These are phyloP conservation scores for Aspergillus pseudotamarii DNA, from an alignment of 2,329 filamentous ascomycete species.

Conservation along the genomic window DNA sequence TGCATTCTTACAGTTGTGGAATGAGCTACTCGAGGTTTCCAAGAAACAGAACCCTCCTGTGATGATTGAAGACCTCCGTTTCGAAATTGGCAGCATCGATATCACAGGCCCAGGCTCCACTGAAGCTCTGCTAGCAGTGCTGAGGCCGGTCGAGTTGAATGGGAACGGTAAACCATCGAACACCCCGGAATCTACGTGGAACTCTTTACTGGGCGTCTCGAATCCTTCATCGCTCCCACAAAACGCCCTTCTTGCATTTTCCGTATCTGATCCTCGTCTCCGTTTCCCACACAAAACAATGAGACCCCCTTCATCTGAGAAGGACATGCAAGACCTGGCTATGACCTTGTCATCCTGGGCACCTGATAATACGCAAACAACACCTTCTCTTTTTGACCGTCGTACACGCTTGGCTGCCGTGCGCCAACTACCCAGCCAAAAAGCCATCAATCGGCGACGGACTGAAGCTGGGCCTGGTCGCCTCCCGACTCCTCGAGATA, in stretches of 20 bases:
- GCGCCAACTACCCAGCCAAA: conserved; percentile 71
- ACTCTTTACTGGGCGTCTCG: conserved; percentile 55
- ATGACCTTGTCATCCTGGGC: conserved; percentile 70
- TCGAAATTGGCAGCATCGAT: conserved; percentile 73
- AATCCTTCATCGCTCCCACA: conserved; percentile 71
- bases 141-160: conserved; percentile 53
- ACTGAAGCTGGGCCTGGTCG: conserved; percentile 64
- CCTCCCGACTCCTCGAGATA: conserved; percentile 57
- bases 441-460: conserved; percentile 77
- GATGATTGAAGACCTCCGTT: conserved; percentile 67
- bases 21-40: conserved; percentile 59
- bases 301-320: conserved; percentile 41
- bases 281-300: conserved; percentile 70
- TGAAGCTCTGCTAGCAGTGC: conserved; percentile 71
- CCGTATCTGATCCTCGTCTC: conserved; percentile 77
- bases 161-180: conserved; percentile 24
- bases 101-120: conserved; percentile 74
- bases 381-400: conserved; percentile 67
- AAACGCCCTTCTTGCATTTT: conserved; percentile 72
- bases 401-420: conserved; percentile 66
- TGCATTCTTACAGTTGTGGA: conserved; percentile 67
- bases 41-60: conserved; percentile 66
- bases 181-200: conserved; percentile 44
- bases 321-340: conserved; percentile 51
- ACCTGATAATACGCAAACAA: conserved; percentile 56